phyloP scores from a whole-genome alignment of 176 grass and related monocot species.

The Oryza australiensis region DNA sequence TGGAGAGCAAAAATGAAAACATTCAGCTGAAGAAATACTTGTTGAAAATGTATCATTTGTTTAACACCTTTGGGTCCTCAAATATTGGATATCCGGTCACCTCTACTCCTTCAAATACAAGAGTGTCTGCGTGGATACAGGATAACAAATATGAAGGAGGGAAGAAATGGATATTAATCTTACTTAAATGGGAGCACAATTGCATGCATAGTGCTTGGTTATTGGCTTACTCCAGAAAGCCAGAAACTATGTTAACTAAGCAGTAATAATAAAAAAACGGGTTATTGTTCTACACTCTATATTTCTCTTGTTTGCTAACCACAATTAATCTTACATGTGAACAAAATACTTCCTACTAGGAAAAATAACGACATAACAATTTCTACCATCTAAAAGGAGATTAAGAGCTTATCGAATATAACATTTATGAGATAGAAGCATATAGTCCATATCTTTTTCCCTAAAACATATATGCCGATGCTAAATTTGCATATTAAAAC shows the following conservation, averaged over 20 bases:
- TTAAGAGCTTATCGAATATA: neutral
- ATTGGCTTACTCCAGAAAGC: neutral
- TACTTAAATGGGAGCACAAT: neutral
- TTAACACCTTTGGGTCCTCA: conserved; percentile 67
- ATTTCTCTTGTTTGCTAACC: neutral
- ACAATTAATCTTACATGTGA: neutral
- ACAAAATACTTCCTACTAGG: neutral
- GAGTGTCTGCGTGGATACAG: conserved; percentile 59
- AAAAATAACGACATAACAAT: neutral
- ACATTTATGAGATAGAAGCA: neutral
- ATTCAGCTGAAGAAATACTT: conserved; percentile 17
- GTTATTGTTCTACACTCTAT: neutral
- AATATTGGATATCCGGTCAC: conserved; percentile 93
- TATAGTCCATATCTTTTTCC: neutral
- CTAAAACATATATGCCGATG: no score
- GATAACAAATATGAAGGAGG: conserved; percentile 21
- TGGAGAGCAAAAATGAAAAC: neutral
- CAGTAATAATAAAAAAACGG: neutral
- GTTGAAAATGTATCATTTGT: neutral
- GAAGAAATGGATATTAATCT: neutral
- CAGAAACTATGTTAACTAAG: neutral
- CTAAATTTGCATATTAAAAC: no score
- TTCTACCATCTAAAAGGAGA: neutral
- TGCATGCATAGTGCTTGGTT: neutral
- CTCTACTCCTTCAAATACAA: conserved; percentile 96